A percentile compares a stretch with the other conserved stretches of the same genome.
These are phyloP conservation scores for Tricholoma matsutake DNA, from an alignment of 768 basidiomycete genomes.

Conservation along the genomic window DNA sequence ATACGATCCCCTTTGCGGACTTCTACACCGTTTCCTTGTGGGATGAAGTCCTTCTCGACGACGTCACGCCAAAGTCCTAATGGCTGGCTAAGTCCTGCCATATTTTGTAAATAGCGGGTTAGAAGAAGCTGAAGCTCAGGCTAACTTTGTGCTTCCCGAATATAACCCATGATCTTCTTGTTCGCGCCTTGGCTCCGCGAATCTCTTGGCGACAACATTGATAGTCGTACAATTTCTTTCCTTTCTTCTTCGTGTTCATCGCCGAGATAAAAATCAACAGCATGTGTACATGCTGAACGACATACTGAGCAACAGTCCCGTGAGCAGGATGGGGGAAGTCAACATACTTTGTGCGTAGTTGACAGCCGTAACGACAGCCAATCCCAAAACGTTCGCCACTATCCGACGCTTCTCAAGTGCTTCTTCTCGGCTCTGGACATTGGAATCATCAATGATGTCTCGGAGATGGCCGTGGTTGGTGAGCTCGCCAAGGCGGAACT, in stretches of 20 bases:
- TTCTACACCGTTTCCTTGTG: slow-evolving; percentile 7
- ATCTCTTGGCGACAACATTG: slow-evolving; percentile 9
- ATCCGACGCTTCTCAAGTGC: slow-evolving; percentile 13
- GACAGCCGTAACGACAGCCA: slow-evolving; percentile 20
- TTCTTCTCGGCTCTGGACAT: slow-evolving; percentile 8
- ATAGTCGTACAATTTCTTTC: slow-evolving; percentile 17
- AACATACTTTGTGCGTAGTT: slow-evolving; percentile 21
- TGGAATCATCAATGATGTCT: not conserved
- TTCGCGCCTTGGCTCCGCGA: slow-evolving; percentile 10
- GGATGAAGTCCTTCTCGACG: slow-evolving; percentile 8
- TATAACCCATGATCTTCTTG: slow-evolving; percentile 21
- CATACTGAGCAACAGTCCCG: not conserved
- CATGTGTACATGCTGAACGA: slow-evolving; percentile 19
- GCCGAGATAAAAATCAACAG: slow-evolving; percentile 25
- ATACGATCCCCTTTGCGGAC: slow-evolving; percentile 17
- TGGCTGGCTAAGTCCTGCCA: slow-evolving; percentile 13
- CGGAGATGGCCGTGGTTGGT: slow-evolving; percentile 7
- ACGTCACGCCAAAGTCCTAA: slow-evolving; percentile 17
- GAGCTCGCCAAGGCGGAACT: slow-evolving; percentile 5
- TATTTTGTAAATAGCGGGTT: not conserved
- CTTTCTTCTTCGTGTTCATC: slow-evolving; percentile 13
- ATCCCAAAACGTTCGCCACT: slow-evolving; percentile 13
- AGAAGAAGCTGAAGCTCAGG: not conserved
- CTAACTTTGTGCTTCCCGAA: slow-evolving; percentile 25
- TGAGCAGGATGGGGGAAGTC: not conserved